A percentile compares a stretch with the other conserved stretches of the same genome.
These are phyloP conservation scores for Pseudogymnoascus sp. DNA, from an alignment of 2,329 filamentous ascomycete genomes.

Conservation along the genomic window DNA sequence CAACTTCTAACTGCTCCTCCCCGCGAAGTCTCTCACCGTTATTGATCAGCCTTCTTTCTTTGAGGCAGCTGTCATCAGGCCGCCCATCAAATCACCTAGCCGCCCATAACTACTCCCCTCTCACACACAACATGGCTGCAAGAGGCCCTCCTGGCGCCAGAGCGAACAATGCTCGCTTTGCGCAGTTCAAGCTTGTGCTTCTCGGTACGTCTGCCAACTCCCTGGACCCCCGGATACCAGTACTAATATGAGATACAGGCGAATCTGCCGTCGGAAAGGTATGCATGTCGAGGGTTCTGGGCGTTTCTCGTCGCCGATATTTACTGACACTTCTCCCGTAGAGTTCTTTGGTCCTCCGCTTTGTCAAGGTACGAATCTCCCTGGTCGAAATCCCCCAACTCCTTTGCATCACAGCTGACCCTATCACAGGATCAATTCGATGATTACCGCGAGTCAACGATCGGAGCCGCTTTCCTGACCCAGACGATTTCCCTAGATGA, in stretches of 20 bases:
- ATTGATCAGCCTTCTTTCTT: background rate
- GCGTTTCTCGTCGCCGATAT: constrained; percentile 16
- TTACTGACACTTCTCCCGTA: constrained; percentile 32
- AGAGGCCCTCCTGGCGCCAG: constrained; percentile 59
- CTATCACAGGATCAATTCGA: constrained; percentile 86
- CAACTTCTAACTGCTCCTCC: background rate
- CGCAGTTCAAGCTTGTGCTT: constrained; percentile 97
- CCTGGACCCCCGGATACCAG: background rate
- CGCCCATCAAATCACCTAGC: background rate
- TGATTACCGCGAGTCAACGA: constrained; percentile 93
- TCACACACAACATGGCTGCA: constrained; percentile 58
- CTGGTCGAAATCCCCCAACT: background rate
- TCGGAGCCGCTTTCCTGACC: constrained; percentile 96
- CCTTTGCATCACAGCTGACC: background rate
- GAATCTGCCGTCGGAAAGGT: constrained; percentile 99
- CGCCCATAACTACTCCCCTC: background rate
- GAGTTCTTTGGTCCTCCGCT: constrained; percentile 96
- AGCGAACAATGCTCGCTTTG: constrained; percentile 74
- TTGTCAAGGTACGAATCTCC: constrained; percentile 72
- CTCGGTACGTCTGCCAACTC: constrained; percentile 56
- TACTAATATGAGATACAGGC: constrained; percentile 50
- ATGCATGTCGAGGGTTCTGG: constrained; percentile 20
- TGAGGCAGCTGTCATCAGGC: background rate
- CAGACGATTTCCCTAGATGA: constrained; percentile 98
- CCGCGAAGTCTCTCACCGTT: background rate